Percentiles rank a stretch among this genome's conserved stretches.
Conservation (phyloP, 2,329 filamentous ascomycete genomes). For the Epichloe festucae region DNA sequence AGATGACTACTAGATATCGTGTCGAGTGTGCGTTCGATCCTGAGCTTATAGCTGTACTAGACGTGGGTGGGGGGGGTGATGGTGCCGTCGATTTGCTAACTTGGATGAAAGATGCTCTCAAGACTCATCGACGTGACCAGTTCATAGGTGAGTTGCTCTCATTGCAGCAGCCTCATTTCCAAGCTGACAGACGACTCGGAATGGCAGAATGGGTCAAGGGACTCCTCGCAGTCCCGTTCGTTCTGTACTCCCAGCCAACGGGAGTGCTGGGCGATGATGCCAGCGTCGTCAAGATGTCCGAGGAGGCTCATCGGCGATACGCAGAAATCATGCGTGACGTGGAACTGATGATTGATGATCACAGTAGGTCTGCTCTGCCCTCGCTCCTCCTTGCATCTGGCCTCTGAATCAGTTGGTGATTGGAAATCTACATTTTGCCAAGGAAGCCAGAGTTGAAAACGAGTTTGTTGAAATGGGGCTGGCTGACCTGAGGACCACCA, state of each 20-base stretch:
- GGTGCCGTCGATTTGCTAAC: no score
- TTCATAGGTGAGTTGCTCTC: conserved; percentile 49
- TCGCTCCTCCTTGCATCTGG: neutral
- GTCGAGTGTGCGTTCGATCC: conserved; percentile 53
- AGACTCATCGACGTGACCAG: conserved; percentile 85
- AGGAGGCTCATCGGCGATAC: conserved; percentile 75
- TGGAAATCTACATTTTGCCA: no score
- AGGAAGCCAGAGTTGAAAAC: no score
- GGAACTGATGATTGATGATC: conserved; percentile 80
- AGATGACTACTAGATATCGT: conserved; percentile 51
- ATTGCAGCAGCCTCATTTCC: no score
- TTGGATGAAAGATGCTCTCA: conserved; percentile 38
- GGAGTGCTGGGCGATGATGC: conserved; percentile 64
- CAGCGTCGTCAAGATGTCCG: conserved; percentile 58
- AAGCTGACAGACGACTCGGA: neutral
- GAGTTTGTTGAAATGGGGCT: no score
- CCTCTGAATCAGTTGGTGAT: no score
- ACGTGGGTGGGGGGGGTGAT: no score
- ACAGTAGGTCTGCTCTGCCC: conserved; percentile 43
- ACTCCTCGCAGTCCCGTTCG: conserved; percentile 86
- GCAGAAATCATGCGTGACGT: conserved; percentile 93
- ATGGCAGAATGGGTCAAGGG: conserved; percentile 89
- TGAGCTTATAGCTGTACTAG: no score
- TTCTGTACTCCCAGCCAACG: conserved; percentile 88
- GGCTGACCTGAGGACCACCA: neutral